These are phyloP conservation scores for Dalbergia oliveri DNA, from an alignment of 306 rosid genomes.

Conservation along the genomic window DNA sequence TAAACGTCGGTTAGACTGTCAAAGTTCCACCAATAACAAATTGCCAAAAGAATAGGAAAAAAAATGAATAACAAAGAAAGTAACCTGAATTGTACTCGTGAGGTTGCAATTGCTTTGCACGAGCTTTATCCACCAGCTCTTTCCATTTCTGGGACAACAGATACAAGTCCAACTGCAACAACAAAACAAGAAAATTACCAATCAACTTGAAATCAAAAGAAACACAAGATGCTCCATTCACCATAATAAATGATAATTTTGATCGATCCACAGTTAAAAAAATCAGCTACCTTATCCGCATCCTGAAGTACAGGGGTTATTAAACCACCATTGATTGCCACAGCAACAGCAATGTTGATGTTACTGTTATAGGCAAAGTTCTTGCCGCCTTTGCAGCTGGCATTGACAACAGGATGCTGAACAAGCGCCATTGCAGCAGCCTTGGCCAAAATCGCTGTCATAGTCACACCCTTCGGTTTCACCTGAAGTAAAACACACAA, in stretches of 20 bases:
- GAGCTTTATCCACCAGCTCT: conserved; percentile 80
- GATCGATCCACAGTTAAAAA: background rate
- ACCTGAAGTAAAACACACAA: background rate
- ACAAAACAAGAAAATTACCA: conserved; percentile 39
- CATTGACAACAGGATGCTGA: conserved; percentile 82
- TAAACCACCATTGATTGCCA: conserved; percentile 80
- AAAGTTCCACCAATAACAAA: conserved; percentile 16
- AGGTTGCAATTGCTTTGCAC: conserved; percentile 84
- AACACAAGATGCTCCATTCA: background rate
- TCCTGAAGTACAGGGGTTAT: conserved; percentile 87
- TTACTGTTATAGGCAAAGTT: conserved; percentile 66
- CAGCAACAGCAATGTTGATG: conserved; percentile 81
- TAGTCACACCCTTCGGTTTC: conserved; percentile 43
- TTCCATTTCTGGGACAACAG: conserved; percentile 84
- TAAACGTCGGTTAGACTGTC: conserved; percentile 16
- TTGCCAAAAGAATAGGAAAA: background rate
- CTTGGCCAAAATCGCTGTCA: conserved; percentile 60
- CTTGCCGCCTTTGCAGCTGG: conserved; percentile 81
- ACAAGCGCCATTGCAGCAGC: conserved; percentile 86
- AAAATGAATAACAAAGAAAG: conserved; percentile 1
- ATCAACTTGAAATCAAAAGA: background rate
- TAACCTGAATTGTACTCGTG: conserved; percentile 82
- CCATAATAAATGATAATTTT: background rate
- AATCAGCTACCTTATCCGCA: conserved; percentile 74
- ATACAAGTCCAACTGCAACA: conserved; percentile 80